Evolutionary conservation across 2,329 filamentous ascomycete genomes (phyloP).

Genomic region (Colletotrichum sidae): DNA sequence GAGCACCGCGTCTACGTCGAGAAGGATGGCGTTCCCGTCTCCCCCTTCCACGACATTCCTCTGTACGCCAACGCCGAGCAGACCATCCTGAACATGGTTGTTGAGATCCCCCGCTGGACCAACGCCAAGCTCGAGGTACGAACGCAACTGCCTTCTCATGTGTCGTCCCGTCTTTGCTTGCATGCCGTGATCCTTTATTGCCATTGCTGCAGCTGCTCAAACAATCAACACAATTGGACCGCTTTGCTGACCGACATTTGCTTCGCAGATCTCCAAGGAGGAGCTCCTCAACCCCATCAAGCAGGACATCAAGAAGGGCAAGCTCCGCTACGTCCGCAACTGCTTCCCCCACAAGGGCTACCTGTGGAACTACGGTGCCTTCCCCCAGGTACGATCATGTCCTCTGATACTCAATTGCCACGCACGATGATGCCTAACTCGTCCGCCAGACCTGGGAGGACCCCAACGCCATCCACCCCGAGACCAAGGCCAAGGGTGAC

Average conservation of each 20-base stretch:
- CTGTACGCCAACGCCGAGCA: conserved; percentile 97
- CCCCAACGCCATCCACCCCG: conserved; percentile 93
- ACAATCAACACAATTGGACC: background rate
- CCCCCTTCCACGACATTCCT: conserved; percentile 98
- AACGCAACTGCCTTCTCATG: conserved; percentile 38
- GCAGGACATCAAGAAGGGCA: conserved; percentile 99
- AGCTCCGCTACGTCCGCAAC: conserved; percentile 99
- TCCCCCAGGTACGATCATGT: conserved; percentile 81
- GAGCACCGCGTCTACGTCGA: conserved; percentile 98
- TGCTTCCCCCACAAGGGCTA: conserved; percentile 99
- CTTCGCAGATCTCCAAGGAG: conserved; percentile 91
- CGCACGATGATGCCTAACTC: conserved; percentile 6
- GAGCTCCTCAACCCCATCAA: conserved; percentile 99
- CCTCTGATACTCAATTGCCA: background rate
- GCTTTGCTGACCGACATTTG: conserved; percentile 32
- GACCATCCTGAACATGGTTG: conserved; percentile 98
- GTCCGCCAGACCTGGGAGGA: conserved; percentile 92
- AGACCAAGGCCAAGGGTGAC: conserved; percentile 99
- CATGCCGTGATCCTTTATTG: conserved; percentile 14
- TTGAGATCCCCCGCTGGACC: conserved; percentile 99
- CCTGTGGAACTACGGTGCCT: conserved; percentile 99
- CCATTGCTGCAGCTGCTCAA: background rate
- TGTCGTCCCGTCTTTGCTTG: conserved; percentile 14
- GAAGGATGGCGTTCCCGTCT: conserved; percentile 94
- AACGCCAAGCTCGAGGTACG: conserved; percentile 99